Base-by-base conservation (phyloP, 768 basidiomycete species). In the Rhizopogon rudus region DNA sequence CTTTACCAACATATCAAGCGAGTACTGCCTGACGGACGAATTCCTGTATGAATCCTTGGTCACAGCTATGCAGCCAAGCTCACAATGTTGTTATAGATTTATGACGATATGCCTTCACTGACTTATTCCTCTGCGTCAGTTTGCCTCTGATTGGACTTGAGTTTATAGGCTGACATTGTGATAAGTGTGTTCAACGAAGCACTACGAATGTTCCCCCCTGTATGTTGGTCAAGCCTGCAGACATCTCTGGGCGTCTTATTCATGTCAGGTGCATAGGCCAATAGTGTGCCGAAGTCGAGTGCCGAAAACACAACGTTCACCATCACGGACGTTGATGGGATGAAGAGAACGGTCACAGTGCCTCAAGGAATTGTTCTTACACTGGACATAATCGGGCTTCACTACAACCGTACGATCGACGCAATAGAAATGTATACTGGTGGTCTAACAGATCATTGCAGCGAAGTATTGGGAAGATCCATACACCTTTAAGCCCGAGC, bases 371-470 rank as follows among this genome's bases (percentile, higher is more conserved):
- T 73, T 6, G 48, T 58, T 9, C 53, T 82, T n/a, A 49, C 56
- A 0, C 61, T 82, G 13, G 64, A 73, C 58, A 65, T 71, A 2
- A 61, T 71, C 20, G 80, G 70, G 9, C 54, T 81, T 29, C 81
- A 82, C 57, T 75, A 81, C 55, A 82, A 82, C 60, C 78, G 80
- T 81, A 65, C 37, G 77, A 56, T 17, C 17, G 10, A 8, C 31
- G 13, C 22, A 41, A 31, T 40, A 20, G 20, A 22, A 25, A 35
- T 16, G 22, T 16, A n/a, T n/a, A 54, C 20, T 31, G 16, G 17
- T 5, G 8, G 37, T 6, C 52, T 54, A 4, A n/a, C 41, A 20
- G 17, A 20, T 28, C 17, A 25, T 35, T 44, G 28, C 57, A 75
- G 74, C 73, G 4, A 60, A 61, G 9, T 73, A 73, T 60, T 75